Percentiles rank a stretch among this genome's conserved stretches.
Evolutionary conservation across 345 rosid genomes (phyloP).

Genomic region (Viola odorata): DNA sequence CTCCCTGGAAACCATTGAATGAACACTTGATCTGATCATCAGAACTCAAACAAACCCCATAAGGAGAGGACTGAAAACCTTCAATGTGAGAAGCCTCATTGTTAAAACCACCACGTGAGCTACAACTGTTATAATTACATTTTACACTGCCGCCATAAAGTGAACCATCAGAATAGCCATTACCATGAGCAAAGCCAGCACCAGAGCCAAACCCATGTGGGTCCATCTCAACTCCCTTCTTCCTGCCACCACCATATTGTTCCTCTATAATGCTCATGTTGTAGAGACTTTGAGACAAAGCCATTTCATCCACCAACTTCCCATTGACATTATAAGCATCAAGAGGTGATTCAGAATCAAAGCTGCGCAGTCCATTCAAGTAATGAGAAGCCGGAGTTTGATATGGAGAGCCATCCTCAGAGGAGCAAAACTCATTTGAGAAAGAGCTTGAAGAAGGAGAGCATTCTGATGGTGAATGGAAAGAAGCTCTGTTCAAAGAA

Average conservation of each 20-base stretch:
- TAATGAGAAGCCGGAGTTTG: constrained; percentile 17
- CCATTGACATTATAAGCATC: constrained; percentile 13
- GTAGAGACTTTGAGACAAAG: constrained; percentile 34
- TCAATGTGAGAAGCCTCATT: constrained; percentile 19
- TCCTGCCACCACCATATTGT: constrained; percentile 16
- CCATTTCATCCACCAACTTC: constrained; percentile 18
- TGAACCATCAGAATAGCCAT: constrained; percentile 19
- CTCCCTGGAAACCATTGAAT: constrained; percentile 28
- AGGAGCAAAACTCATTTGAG: constrained; percentile 32
- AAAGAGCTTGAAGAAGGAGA: constrained; percentile 31
- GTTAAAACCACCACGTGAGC: constrained; percentile 21
- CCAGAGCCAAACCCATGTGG: constrained; percentile 24
- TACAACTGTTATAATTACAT: constrained; percentile 20
- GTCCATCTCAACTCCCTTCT: constrained; percentile 32
- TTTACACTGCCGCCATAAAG: constrained; percentile 8
- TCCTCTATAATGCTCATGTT: constrained; percentile 44
- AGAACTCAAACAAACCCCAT: constrained; percentile 20
- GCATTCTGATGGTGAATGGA: constrained; percentile 22
- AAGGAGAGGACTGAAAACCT: constrained; percentile 22
- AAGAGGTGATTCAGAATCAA: constrained; percentile 26
- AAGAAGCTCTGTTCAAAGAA: constrained; percentile 12
- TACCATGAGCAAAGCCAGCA: constrained; percentile 17
- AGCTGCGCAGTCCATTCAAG: constrained; percentile 24
- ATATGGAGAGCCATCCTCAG: constrained; percentile 26
- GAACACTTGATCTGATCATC: constrained; percentile 19